Evolutionary conservation across 2,329 filamentous ascomycete genomes (phyloP), one percentile per base, ranked within the genome.

Genomic region (Sclerotinia minor): DNA sequence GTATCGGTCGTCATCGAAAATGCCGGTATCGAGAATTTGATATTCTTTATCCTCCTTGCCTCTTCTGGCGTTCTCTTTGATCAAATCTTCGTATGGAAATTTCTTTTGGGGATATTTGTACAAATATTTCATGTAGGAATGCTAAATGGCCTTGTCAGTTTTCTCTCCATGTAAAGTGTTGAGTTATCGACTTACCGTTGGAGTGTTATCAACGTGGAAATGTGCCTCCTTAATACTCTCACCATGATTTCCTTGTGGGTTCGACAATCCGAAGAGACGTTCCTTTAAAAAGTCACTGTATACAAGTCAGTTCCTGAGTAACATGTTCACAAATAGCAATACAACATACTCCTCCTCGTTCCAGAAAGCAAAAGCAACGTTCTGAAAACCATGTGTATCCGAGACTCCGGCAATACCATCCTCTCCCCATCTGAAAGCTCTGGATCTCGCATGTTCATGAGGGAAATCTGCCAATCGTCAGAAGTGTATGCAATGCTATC

Each of bases 61-160:
- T 72, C 94, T 87, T 72, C 84, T 86, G 54, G 88, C 93, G 77
- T 97, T 98, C 76, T 96, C 92, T 71, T 92, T 83, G 72, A 96
- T 82, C 58, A 98, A 83, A 72, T 97, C 88, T 78, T 97, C 85
- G 82, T 98, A 98, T 2, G 94, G 95, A 76, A 98, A 98, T 71
- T 89, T 88, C 75, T 85, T 86, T 80, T 98, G 94, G 0, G 95
- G 95, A 75, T 97, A 96, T 80, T 98, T 98, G 86, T 98, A 98
- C 73, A 98, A 89, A 77, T 89, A 96, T 79, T 98, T 98, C 94
- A 98, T 98, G 83, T 98, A 98, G 38, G 94, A 96, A 80, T 97
- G 94, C 91, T 94, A 78, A 6, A 54, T 58, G 69, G 73, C 26
- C 72, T 65, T 44, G 52, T 72, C 55, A 73, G 64, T 52, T 44